Base-by-base conservation (phyloP, 2,329 filamentous ascomycete species). In the Venturia oleaginea region DNA sequence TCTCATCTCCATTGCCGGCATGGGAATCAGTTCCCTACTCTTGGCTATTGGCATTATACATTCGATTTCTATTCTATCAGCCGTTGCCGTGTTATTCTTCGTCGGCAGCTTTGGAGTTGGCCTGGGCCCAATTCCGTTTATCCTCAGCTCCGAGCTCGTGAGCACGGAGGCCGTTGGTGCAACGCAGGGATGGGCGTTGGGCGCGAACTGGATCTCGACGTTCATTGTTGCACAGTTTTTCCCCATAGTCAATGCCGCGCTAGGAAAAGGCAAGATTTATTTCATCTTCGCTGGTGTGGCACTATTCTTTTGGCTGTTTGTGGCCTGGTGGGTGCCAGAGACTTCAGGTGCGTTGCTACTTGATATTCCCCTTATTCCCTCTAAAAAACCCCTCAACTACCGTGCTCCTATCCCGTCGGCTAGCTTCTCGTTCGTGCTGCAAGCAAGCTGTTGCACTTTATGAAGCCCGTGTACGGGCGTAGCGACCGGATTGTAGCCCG, bases 181-280 rank as follows among this genome's bases (percentile, higher is more conserved):
- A 0, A 89, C 91, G 0, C 94, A 99, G 75, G 92, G 89, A 65
- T 95, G 92, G 84, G 90, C 88, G 0, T 77, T 97, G 30, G 91
- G 86, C 1, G 88, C 90, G 17, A 97, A 94, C 75, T 97, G 95
- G 81, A 81, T 91, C 32, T 89, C 92, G 0, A 97, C 93, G 0
- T 97, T 97, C 72, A 70, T 96, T 27, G 92, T 99, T 2, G 92
- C 93, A 0, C 92, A 97, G 70, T 96, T 96, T 77, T 97, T 99
- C 79, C 93, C 94, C 0, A 83, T 97, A 24, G 76, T 96, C 66
- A 95, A 96, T 72, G 84, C 85, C 54, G 84, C 83, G 3, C 77
- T 97, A 62, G 92, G 90, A 0, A 89, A 87, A 3, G 92, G 93
- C 1, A 90, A 88, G 79, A 89, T 94, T 0, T 99, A 96, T 73